phyloP scores from a whole-genome alignment of 2,329 filamentous ascomycete genomes.

The Coniella vitis region DNA sequence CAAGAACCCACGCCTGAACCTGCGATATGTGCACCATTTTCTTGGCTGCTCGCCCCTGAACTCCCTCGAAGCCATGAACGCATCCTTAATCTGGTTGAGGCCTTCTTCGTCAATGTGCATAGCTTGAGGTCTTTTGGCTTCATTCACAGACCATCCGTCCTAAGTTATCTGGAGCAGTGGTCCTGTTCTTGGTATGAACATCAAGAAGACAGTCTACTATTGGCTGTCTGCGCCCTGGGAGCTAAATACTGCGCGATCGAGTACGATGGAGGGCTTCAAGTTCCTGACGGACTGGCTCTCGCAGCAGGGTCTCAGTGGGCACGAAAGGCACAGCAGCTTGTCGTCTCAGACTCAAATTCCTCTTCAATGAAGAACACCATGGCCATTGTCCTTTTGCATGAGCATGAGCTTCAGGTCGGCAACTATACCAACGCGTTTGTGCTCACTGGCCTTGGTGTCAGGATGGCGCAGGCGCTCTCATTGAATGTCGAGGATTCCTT shows the following conservation, averaged over 20 bases:
- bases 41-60: neutral
- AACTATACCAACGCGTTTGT: slow-evolving; percentile 16
- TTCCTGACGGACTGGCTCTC: slow-evolving; percentile 5
- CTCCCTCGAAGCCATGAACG: neutral
- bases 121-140: slow-evolving; percentile 19
- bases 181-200: neutral
- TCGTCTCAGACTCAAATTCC: slow-evolving; percentile 6
- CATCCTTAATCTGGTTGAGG: slow-evolving; percentile 13
- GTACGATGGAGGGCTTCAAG: neutral
- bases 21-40: neutral
- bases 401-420: slow-evolving; percentile 14
- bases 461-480: slow-evolving; percentile 37
- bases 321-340: slow-evolving; percentile 10
- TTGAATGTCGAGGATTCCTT: slow-evolving; percentile 29
- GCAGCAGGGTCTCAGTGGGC: slow-evolving; percentile 15
- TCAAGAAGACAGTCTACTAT: slow-evolving; percentile 7
- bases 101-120: slow-evolving; percentile 21
- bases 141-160: slow-evolving; percentile 19
- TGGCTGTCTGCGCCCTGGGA: slow-evolving; percentile 15
- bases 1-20: neutral
- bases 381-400: slow-evolving; percentile 17
- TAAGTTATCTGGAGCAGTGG: slow-evolving; percentile 16
- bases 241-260: slow-evolving; percentile 13
- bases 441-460: slow-evolving; percentile 27
- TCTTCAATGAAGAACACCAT: slow-evolving; percentile 14